These are phyloP conservation scores for Lumnitzera littorea DNA, from an alignment of 345 rosid species.

Conservation along the genomic window DNA sequence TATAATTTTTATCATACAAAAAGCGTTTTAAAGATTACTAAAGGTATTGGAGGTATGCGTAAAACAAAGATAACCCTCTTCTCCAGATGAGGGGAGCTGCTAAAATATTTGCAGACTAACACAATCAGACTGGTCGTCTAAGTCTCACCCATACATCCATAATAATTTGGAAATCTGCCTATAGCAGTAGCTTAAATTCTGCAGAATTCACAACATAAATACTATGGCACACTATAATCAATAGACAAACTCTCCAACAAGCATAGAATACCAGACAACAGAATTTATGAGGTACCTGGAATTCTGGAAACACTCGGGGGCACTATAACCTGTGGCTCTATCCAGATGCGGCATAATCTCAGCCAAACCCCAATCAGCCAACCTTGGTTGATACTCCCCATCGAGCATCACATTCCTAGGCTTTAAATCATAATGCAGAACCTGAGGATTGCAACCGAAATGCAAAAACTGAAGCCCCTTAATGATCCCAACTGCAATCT, in stretches of 20 bases:
- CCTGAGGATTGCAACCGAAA: constrained; percentile 48
- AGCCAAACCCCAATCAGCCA: constrained; percentile 73
- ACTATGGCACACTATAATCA: no score
- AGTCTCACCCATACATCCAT: no score
- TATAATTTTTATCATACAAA: no score
- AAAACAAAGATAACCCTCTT: no score
- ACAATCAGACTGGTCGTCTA: no score
- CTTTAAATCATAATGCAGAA: constrained; percentile 79
- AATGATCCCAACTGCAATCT: constrained; percentile 83
- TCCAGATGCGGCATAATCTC: constrained; percentile 55
- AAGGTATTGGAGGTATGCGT: no score
- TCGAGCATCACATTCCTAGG: constrained; percentile 90
- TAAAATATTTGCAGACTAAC: no score
- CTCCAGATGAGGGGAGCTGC: no score
- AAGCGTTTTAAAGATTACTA: no score
- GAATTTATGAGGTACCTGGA: constrained; percentile 43
- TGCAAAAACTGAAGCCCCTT: constrained; percentile 89
- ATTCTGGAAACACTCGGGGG: constrained; percentile 73
- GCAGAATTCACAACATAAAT: no score
- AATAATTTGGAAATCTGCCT: no score
- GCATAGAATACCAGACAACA: background rate
- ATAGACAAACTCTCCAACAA: background rate
- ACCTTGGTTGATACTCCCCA: constrained; percentile 77
- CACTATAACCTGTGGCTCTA: constrained; percentile 42
- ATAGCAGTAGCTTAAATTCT: no score